These are phyloP conservation scores for Paecilomyces sp. DNA, from an alignment of 2,329 filamentous ascomycete genomes.

Conservation along the genomic window DNA sequence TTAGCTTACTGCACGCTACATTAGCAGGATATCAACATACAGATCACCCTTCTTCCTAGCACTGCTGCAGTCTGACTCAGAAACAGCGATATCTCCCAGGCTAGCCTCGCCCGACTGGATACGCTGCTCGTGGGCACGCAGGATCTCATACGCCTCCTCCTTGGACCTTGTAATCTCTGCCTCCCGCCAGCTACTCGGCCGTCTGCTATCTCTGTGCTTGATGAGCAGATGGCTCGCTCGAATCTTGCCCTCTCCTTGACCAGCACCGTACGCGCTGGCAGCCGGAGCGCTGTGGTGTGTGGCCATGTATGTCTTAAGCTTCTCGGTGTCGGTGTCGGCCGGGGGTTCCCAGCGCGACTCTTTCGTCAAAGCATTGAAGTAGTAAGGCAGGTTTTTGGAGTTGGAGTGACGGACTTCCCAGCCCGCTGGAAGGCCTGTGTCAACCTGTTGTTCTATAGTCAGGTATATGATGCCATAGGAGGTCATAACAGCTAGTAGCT, in stretches of 20 bases:
- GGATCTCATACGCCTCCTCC: constrained; percentile 74
- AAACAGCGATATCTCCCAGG: constrained; percentile 76
- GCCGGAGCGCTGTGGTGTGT: constrained; percentile 62
- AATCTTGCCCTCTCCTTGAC: constrained; percentile 69
- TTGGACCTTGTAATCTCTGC: constrained; percentile 80
- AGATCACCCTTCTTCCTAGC: constrained; percentile 90
- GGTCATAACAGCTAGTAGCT: neutral
- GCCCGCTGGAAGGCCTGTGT: constrained; percentile 72
- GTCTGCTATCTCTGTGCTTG: constrained; percentile 82
- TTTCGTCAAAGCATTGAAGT: constrained; percentile 84
- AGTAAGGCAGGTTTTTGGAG: constrained; percentile 97
- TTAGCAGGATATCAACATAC: constrained; percentile 38
- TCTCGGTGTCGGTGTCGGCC: constrained; percentile 77
- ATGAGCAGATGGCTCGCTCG: constrained; percentile 87
- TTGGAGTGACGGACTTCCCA: constrained; percentile 98
- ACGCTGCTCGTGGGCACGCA: constrained; percentile 65
- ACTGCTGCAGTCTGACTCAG: constrained; percentile 92
- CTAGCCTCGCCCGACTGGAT: constrained; percentile 64
- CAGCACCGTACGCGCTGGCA: constrained; percentile 20
- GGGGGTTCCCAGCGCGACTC: constrained; percentile 95
- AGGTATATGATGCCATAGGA: constrained; percentile 1
- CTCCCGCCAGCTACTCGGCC: constrained; percentile 90
- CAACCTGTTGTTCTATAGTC: constrained; percentile 42
- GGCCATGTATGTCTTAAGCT: constrained; percentile 91
- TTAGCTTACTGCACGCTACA: constrained; percentile 6